Evolutionary conservation across 176 grass and related monocot genomes (phyloP).

Genomic region (Coix lacrymajobi): DNA sequence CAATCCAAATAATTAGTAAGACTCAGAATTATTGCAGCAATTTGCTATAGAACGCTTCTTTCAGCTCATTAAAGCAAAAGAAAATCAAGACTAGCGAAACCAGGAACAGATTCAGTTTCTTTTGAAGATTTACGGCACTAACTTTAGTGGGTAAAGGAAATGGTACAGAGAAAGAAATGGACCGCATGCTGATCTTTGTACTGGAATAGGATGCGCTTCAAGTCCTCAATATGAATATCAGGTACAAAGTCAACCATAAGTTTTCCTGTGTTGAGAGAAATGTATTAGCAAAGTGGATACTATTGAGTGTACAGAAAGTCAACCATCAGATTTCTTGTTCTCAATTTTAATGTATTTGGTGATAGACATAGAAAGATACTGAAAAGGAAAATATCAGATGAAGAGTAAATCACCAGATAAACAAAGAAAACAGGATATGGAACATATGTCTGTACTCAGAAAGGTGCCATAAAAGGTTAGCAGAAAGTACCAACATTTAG

Average conservation of each 20-base stretch:
- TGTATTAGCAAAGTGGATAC: background rate
- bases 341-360: conserved; percentile 3
- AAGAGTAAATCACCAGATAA: background rate
- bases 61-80: conserved; percentile 1
- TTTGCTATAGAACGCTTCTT: background rate
- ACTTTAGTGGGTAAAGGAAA: background rate
- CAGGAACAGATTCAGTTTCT: background rate
- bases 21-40: background rate
- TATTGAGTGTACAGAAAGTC: background rate
- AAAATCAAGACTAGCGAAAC: conserved; percentile 1
- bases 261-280: conserved; percentile 49
- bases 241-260: conserved; percentile 81
- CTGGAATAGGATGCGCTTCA: conserved; percentile 60
- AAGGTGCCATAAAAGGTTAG: conserved; percentile 12
- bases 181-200: conserved; percentile 76
- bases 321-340: background rate
- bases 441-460: background rate
- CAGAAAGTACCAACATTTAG: background rate
- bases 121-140: background rate
- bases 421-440: background rate
- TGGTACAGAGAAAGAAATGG: conserved; percentile 19
- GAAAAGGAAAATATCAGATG: background rate
- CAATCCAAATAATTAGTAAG: background rate
- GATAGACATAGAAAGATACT: background rate
- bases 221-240: conserved; percentile 76